Evolutionary conservation across 352 stramenopile genomes (phyloP), one percentile per base, ranked within the genome.

Genomic region (Chrysophaeum taylorii): DNA sequence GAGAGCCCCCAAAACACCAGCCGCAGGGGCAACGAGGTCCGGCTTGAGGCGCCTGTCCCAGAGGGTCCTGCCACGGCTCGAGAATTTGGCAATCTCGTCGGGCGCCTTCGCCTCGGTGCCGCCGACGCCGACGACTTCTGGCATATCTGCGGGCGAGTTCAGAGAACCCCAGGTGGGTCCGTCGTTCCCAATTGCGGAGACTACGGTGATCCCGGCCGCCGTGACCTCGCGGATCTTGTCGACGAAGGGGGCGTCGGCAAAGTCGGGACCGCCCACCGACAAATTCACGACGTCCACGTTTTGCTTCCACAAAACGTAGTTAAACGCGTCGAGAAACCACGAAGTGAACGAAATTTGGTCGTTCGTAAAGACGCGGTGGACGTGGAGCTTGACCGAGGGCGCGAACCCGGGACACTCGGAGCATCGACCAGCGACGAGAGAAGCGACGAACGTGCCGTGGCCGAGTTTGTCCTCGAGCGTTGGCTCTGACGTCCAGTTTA

Each of bases 301-400:
- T 14, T 76, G 70, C 36, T 84, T 79, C 60, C 86, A 90, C 4
- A 93, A 68, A 23, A 86, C 84, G 71, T 92, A 93, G 69, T 94
- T 94, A 74, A 94, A 91, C 5, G 87, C 87, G 64, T 93, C 87
- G 2, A 92, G 79, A 73, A 92, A 92, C 87, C 87, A 93, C 16
- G 87, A 90, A 31, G 87, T 93, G 70, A 91, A 93, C 31, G 85
- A 90, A 36, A 91, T 74, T 64, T 91, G 85, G 18, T 89, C 77
- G n/a, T 76, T 81, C 9, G 84, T 92, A 75, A 94, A 94, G 69
- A 91, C 89, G 29, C 85, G 81, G 25, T 92, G 92, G 37, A 91
- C 79, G 37, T 84, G 87, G 33, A 94, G 69, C 45, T 89, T 77
- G 15, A 83, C 82, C 50, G 90, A 83, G 0, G 87, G 87, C 12